Evolutionary conservation across 73 alveolate genomes (phyloP).

Genomic region (Tetrahymena malaccensis): DNA sequence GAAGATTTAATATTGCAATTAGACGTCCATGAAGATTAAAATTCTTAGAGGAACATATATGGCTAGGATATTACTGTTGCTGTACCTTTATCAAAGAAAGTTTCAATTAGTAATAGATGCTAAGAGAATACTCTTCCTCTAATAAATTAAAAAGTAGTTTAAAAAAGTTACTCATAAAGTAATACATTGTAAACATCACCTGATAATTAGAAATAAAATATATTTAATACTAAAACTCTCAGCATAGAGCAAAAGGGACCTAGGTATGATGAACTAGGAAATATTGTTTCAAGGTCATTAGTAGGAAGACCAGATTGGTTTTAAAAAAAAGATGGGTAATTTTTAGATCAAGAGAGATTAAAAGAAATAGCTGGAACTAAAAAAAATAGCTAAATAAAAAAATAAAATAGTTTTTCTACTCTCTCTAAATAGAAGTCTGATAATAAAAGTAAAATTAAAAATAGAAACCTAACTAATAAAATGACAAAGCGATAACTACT

Average conservation of each 20-base stretch:
- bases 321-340: background rate
- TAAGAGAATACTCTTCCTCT: background rate
- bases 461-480: background rate
- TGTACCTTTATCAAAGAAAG: background rate
- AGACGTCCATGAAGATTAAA: background rate
- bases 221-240: background rate
- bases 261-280: background rate
- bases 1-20: background rate
- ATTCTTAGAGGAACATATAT: background rate
- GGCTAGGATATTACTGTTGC: background rate
- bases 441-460: background rate
- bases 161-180: background rate
- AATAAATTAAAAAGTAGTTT: background rate
- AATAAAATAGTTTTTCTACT: background rate
- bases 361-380: background rate
- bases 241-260: background rate
- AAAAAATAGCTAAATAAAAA: background rate
- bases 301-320: background rate
- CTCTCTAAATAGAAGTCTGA: background rate
- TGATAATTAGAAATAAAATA: background rate
- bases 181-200: background rate
- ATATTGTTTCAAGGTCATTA: background rate
- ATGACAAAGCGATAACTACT: background rate
- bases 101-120: background rate
- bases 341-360: background rate